Evolutionary conservation across 192 early-diverging fungal genomes (phyloP), one percentile per base, ranked within the genome.

Genomic region (Gamsiella multidivaricata): DNA sequence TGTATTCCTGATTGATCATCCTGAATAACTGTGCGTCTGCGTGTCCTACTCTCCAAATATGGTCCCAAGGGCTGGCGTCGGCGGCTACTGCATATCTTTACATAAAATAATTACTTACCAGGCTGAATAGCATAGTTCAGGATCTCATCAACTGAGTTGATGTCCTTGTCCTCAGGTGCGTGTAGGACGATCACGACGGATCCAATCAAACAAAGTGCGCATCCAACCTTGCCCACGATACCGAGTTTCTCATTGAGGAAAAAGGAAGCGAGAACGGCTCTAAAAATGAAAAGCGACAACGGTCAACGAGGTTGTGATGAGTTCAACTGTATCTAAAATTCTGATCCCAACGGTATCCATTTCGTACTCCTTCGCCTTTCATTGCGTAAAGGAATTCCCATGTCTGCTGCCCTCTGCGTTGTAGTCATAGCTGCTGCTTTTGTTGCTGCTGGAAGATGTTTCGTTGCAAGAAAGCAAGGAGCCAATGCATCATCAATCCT

Each of bases 191-290:
- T 93, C 39, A 96, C 85, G 14, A 96, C 91, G 15, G 94, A 93
- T 45, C 92, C 92, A 81, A 98, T 87, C 41, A 98, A 82, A 61
- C 94, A 97, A 47, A 98, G 85, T 10, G 91, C 89, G 81, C 95
- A 97, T 25, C 96, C 96, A 33, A 96, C 88, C 57, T 91, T 91
- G 66, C 96, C 96, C 20, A 92, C 87, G 7, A 82, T 81, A 26
- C 91, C 92, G 58, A 98, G 86, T 47, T 86, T 87, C 70, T 98
- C 96, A 37, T 95, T 91, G 17, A 98, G 82, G 81, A 98, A 95
- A 2, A 96, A 70, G 1, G 93, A 94, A 0, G 95, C 93, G 22
- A 97, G 81, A 11, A 98, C 84, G 17, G 96, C 93, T 41, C 92
- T 92, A 79, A 57, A 6, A 45, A 28, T 3, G 28, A 25, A 37